These are phyloP conservation scores for Citrus hindsii DNA, from an alignment of 345 rosid species.

Conservation along the genomic window DNA sequence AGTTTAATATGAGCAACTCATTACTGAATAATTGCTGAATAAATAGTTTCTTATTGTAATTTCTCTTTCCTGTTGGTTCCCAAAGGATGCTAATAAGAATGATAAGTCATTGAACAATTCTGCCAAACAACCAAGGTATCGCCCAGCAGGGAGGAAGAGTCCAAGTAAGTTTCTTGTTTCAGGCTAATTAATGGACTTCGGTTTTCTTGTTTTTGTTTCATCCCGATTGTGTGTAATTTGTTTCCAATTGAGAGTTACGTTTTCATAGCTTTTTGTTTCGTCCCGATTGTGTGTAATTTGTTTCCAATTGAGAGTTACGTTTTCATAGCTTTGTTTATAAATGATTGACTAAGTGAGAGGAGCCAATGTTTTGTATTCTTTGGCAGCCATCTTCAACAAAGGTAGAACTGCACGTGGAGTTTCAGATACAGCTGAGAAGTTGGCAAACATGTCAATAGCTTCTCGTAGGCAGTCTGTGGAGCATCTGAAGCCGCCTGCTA, in stretches of 20 bases:
- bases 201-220: background rate
- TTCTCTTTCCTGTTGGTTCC: background rate
- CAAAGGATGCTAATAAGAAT: conserved; percentile 48
- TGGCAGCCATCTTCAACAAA: conserved; percentile 38
- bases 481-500: conserved; percentile 41
- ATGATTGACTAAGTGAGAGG: background rate
- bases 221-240: background rate
- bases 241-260: background rate
- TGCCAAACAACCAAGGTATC: conserved; percentile 53
- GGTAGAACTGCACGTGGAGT: conserved; percentile 36
- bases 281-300: background rate
- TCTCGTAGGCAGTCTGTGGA: conserved; percentile 31
- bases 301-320: background rate
- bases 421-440: conserved; percentile 45
- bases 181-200: background rate
- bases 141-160: conserved; percentile 68
- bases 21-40: background rate
- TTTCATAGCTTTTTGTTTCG: background rate
- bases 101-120: conserved; percentile 38
- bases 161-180: conserved; percentile 54
- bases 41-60: background rate
- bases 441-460: conserved; percentile 46
- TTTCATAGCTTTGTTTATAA: background rate
- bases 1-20: background rate
- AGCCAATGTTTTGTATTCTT: background rate